A percentile compares a stretch with the other conserved stretches of the same genome.
Conservation (phyloP, 495 filamentous ascomycete genomes). For the Penicillium tannophilum region DNA sequence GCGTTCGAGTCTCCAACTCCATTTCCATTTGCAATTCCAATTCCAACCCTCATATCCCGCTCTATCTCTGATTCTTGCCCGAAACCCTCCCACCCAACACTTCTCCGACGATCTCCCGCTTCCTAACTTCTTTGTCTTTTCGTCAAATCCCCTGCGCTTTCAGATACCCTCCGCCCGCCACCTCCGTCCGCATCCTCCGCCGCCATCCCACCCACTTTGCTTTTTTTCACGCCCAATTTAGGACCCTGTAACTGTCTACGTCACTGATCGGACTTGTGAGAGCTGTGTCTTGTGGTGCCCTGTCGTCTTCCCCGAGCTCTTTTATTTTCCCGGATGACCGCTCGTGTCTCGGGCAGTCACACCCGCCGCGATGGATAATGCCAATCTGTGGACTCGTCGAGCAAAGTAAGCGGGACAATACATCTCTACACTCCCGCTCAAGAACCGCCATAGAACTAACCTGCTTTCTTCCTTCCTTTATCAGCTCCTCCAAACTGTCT, state of each 20-base stretch:
- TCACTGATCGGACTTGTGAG: conserved; percentile 10
- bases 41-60: conserved; percentile 11
- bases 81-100: background rate
- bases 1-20: conserved; percentile 30
- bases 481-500: conserved; percentile 84
- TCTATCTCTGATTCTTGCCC: background rate
- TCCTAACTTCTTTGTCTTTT: conserved; percentile 1
- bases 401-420: conserved; percentile 67
- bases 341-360: conserved; percentile 43
- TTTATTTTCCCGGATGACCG: conserved; percentile 42
- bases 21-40: conserved; percentile 11
- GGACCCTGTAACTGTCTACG: conserved; percentile 8
- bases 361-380: conserved; percentile 61
- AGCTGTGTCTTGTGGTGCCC: conserved; percentile 23
- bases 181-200: conserved; percentile 13
- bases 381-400: conserved; percentile 86
- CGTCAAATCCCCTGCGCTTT: conserved; percentile 2
- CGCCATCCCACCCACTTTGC: conserved; percentile 8
- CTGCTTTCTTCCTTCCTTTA: conserved; percentile 9
- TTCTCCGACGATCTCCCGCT: conserved; percentile 3
- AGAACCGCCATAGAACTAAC: conserved; percentile 3
- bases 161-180: conserved; percentile 3
- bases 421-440: background rate
- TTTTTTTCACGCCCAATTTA: conserved; percentile 14
- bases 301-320: conserved; percentile 23